Conservation (phyloP, 352 stramenopile species). For the Blastocystis sp. region DNA sequence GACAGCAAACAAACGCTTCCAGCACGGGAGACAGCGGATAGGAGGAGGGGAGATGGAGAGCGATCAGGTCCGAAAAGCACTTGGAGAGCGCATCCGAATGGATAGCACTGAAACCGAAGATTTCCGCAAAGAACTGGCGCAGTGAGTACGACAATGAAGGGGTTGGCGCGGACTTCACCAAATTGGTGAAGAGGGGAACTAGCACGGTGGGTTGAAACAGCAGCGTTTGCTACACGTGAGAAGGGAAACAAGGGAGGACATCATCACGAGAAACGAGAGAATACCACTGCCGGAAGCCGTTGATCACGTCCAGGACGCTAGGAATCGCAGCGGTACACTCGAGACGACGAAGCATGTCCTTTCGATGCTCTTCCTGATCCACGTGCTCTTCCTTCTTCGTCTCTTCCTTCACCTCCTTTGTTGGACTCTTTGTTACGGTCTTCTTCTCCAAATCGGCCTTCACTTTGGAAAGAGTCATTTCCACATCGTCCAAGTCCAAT, state of each 20-base stretch:
- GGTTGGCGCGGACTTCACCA: not conserved
- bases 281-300: constrained; percentile 39
- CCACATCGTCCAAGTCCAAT: not conserved
- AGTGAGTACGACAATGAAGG: constrained; percentile 3
- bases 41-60: not conserved
- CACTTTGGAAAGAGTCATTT: not conserved
- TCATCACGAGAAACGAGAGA: not conserved
- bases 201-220: constrained; percentile 25
- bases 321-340: constrained; percentile 5
- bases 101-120: not conserved
- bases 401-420: too few species aligned
- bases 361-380: not conserved
- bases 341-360: not conserved
- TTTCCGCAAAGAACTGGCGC: not conserved
- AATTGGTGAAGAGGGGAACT: constrained; percentile 2
- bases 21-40: not conserved
- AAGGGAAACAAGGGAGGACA: not conserved
- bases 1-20: not conserved
- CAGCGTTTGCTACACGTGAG: not conserved
- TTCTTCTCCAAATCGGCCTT: not conserved
- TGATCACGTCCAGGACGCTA: constrained; percentile 27
- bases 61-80: not conserved
- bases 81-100: not conserved
- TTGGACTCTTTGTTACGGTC: too few species aligned
- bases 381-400: not conserved